A percentile compares a stretch with the other conserved stretches of the same genome.
Evolutionary conservation across 345 rosid genomes (phyloP).

Genomic region (Noccaea bulbosa): DNA sequence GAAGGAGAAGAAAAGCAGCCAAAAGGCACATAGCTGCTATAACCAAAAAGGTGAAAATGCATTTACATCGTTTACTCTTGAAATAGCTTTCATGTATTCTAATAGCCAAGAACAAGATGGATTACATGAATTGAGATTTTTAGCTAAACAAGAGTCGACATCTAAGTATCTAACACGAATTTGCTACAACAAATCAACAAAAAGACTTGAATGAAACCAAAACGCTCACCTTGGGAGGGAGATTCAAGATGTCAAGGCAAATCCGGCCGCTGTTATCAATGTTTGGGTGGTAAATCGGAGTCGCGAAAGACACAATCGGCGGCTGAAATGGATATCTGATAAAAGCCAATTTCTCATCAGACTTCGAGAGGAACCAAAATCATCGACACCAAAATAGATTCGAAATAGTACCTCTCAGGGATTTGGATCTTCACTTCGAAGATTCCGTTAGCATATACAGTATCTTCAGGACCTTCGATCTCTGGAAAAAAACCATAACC

Average conservation of each 20-base stretch:
- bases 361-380: not conserved
- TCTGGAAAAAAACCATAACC: constrained; percentile 43
- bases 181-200: not conserved
- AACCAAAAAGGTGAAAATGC: too few relatives aligned
- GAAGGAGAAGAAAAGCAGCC: not conserved
- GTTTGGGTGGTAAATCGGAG: constrained; percentile 84
- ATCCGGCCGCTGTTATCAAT: constrained; percentile 84
- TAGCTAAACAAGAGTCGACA: not conserved
- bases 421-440: constrained; percentile 71
- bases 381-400: not conserved
- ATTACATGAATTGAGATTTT: not conserved
- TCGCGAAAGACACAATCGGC: constrained; percentile 67
- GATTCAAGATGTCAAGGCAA: constrained; percentile 90
- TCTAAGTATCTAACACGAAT: not conserved
- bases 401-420: constrained; percentile 61
- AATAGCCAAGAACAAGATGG: not conserved
- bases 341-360: not conserved
- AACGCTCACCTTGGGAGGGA: constrained; percentile 73
- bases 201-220: not conserved
- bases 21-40: not conserved
- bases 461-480: constrained; percentile 76
- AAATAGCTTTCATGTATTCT: not conserved
- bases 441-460: constrained; percentile 71
- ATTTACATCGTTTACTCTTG: not conserved
- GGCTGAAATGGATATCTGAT: constrained; percentile 91